Base-by-base conservation (phyloP, 805 yeast species). In the Priceomyces castillae region DNA sequence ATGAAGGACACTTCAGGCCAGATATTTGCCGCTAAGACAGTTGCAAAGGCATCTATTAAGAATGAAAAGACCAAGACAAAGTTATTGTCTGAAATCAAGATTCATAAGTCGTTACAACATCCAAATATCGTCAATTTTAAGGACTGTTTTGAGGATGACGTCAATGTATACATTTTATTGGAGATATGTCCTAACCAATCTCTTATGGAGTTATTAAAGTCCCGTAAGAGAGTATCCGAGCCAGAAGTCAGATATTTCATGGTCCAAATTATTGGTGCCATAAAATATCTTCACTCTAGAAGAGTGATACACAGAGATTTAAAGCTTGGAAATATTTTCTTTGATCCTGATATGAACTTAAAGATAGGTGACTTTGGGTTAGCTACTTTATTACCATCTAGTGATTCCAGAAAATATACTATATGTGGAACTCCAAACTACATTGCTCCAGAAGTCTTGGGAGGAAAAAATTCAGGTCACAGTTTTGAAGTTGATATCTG, bases 361-460 rank as follows among this genome's bases (percentile, higher is more conserved):
- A 94, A 94, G 63, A 86, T 94, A 48, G 99, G 99, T 50, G 99
- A 94, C 65, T 94, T 94, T 69, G 99, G 99, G 25, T 76, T 94
- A 47, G 99, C 99, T n/a, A 90, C 97, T 1, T 85, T 88, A n/a
- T 75, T 94, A 48, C 86, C 85, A 34, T 72, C 80, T 17, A 56
- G 57, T 34, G 77, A 76, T 45, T 87, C 87, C 40, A 81, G 92
- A 51, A 89, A 92, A 58, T 86, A 84, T 61, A 92, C 99, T 35
- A 88, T 94, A 43, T 94, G 99, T 66, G 99, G 99, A 42, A 94
- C 99, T 18, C 99, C 99, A 47, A 94, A 94, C 67, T 94, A 94
- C 63, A 94, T 94, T 60, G 97, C 99, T 1, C 99, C 99, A 6
- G 99, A 94, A 70, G 96, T 94, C 17, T 75, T 94, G 51, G 86